phyloP scores from a whole-genome alignment of 768 basidiomycete genomes.

The Phlebiopsis gigantea region DNA sequence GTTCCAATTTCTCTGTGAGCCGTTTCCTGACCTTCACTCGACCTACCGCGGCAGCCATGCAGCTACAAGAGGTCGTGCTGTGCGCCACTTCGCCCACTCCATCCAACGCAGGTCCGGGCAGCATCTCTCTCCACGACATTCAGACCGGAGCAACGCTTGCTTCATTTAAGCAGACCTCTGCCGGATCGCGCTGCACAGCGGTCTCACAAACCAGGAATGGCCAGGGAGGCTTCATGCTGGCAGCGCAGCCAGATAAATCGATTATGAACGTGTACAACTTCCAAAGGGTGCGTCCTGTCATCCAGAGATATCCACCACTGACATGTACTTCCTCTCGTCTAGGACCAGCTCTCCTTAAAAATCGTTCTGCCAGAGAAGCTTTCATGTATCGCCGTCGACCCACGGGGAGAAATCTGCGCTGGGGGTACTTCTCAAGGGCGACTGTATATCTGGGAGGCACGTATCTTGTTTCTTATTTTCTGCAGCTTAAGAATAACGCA shows the following conservation, averaged over 20 bases:
- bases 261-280: constrained; percentile 88
- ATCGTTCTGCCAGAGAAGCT: constrained; percentile 89
- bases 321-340: constrained; percentile 5
- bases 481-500: neutral
- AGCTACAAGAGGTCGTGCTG: constrained; percentile 62
- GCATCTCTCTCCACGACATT: constrained; percentile 76
- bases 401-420: constrained; percentile 70
- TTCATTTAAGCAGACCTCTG: constrained; percentile 85
- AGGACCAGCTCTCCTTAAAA: constrained; percentile 90
- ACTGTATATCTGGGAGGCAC: constrained; percentile 94
- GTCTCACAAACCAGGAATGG: constrained; percentile 62
- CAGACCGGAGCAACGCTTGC: constrained; percentile 68
- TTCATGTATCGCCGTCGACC: constrained; percentile 72
- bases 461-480: constrained; percentile 22
- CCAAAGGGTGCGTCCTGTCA: constrained; percentile 64
- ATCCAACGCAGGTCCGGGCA: constrained; percentile 46
- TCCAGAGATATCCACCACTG: neutral
- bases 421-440: constrained; percentile 87
- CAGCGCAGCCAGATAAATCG: constrained; percentile 84
- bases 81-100: constrained; percentile 54
- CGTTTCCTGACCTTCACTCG: neutral
- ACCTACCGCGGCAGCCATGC: constrained; percentile 35
- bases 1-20: neutral
- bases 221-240: constrained; percentile 79
- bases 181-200: constrained; percentile 60